Conservation (phyloP, 306 rosid genomes). For the Acacia acuminata region DNA sequence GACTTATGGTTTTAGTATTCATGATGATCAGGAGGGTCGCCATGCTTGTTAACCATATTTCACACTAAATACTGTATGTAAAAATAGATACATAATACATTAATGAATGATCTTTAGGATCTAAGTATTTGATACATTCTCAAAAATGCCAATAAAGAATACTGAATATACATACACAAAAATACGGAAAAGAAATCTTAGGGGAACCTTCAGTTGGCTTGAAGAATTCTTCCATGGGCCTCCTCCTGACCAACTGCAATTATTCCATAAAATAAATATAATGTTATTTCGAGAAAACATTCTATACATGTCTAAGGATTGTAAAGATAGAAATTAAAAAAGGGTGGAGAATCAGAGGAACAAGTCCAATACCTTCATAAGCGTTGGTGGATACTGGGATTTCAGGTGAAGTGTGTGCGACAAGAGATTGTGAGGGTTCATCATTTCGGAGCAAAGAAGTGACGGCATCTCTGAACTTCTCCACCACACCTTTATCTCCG, state of each 20-base stretch:
- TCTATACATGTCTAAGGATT: neutral
- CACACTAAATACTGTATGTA: conserved; percentile 18
- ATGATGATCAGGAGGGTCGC: neutral
- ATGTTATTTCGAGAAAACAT: neutral
- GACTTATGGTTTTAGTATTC: neutral
- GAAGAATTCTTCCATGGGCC: conserved; percentile 69
- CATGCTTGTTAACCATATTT: conserved; percentile 24
- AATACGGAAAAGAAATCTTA: neutral
- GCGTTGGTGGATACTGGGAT: conserved; percentile 44
- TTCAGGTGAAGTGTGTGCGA: conserved; percentile 27
- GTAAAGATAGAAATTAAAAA: conserved; percentile 1
- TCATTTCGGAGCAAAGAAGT: conserved; percentile 64
- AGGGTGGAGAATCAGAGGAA: neutral
- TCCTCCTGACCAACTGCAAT: conserved; percentile 70
- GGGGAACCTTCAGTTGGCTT: conserved; percentile 54
- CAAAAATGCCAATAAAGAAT: neutral
- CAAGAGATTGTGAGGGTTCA: conserved; percentile 39
- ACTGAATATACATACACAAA: neutral
- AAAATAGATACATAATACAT: conserved; percentile 13
- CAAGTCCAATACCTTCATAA: conserved; percentile 49
- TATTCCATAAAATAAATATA: conserved; percentile 15
- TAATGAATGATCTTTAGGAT: conserved; percentile 26
- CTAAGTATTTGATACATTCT: conserved; percentile 27
- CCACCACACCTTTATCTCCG: conserved; percentile 66
- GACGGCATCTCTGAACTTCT: conserved; percentile 80